Percentiles rank a stretch among this genome's conserved stretches.
Conservation (phyloP, 176 grass and related monocot species). For the Oropetium thomaeum region DNA sequence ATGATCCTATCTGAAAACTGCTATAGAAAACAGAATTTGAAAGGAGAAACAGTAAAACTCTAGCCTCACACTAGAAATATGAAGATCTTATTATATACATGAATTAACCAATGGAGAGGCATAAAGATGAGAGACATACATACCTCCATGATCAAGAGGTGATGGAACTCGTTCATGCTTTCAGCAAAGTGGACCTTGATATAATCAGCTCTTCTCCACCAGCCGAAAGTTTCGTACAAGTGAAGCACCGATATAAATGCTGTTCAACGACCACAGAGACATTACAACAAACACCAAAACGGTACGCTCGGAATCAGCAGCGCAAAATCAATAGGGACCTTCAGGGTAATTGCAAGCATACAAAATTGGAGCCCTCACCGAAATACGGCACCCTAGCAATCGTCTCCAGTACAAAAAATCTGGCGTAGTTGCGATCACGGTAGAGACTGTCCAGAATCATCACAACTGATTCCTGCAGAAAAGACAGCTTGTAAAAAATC, state of each 20-base stretch:
- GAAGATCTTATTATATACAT: too few relatives aligned
- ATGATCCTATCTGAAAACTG: background rate
- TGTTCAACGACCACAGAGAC: slow-evolving; percentile 32
- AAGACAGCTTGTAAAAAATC: background rate
- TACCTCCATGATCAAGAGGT: slow-evolving; percentile 99
- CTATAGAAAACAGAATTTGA: background rate
- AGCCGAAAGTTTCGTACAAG: slow-evolving; percentile 93
- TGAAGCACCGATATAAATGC: slow-evolving; percentile 98
- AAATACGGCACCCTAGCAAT: slow-evolving; percentile 96
- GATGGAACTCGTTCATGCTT: slow-evolving; percentile 94
- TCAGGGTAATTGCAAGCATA: background rate
- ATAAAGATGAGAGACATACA: slow-evolving; percentile 7
- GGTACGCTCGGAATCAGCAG: background rate
- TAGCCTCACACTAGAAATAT: background rate
- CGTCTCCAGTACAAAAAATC: slow-evolving; percentile 91
- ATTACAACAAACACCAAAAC: background rate
- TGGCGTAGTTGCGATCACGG: slow-evolving; percentile 71
- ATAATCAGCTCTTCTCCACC: slow-evolving; percentile 83
- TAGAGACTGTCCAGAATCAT: slow-evolving; percentile 54
- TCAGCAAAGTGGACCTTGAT: slow-evolving; percentile 97
- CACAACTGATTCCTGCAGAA: slow-evolving; percentile 68
- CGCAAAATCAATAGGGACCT: background rate
- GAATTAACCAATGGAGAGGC: background rate
- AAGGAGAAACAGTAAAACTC: background rate
- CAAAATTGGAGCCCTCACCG: slow-evolving; percentile 43